Evolutionary conservation across 768 basidiomycete species (phyloP), one percentile per base, ranked within the genome.

Genomic region (Fibroporia radiculosa): DNA sequence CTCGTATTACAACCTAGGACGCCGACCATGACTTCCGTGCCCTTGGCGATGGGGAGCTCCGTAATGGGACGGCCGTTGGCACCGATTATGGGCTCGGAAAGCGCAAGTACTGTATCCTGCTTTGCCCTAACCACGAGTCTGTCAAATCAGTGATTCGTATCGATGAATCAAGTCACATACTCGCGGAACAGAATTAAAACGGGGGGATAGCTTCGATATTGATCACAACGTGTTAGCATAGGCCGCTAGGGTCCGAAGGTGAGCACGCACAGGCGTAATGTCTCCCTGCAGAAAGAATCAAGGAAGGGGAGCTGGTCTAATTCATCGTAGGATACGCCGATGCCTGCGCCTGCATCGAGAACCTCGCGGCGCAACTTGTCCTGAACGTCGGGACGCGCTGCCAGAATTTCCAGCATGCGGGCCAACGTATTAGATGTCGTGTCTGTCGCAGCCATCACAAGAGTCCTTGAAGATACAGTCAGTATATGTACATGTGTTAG

Each of bases 281-380:
- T 75, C 58, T 84, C 82, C 1, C 75, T 69, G 3, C 81, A 68
- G 2, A 82, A 72, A 4, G 69, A 70, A 47, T 86, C 85, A 10
- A 89, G 74, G 52, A 81, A 85, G 0, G 80, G 73, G 4, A 90
- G 40, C 6, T 42, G 31, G 14, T 53, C 45, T 12, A 59, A 44
- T 23, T 48, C 33, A 40, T 59, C 58, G 44, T 54, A 59, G 3
- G 43, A 39, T 29, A 51, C 36, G 12, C 46, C 45, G 12, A 40
- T 48, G 6, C 18, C n/a, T 1, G 27, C 46, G 19, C 42, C 33
- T 13, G 22, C 44, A 11, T 37, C 43, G 18, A 46, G 52, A 6
- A 56, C 19, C 29, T 61, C 58, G 11, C 38, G 40, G 1, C 60
- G 54, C 1, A 61, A 27, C 42, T 56, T 56, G 11, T 57, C 50